Conservation (phyloP, 805 yeast species). For the Huiozyma sinensis region DNA sequence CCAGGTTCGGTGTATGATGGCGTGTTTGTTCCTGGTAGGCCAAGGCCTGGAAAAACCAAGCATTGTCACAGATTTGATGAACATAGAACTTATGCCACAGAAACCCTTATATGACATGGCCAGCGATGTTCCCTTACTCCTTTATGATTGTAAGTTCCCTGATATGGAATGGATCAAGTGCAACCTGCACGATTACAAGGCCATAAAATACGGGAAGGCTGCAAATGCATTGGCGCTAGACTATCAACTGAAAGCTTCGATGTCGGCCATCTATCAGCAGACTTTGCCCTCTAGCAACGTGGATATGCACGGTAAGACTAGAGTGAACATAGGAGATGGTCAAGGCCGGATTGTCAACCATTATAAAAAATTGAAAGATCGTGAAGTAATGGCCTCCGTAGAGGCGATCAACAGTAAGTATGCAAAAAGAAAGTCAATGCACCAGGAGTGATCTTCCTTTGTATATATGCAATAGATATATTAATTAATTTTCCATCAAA, state of each 20-base stretch:
- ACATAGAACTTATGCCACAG: constrained; percentile 44
- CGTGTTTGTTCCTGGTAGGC: constrained; percentile 69
- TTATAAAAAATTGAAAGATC: constrained; percentile 46
- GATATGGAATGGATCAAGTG: constrained; percentile 52
- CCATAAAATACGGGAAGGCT: constrained; percentile 32
- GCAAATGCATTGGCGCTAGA: constrained; percentile 46
- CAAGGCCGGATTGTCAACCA: constrained; percentile 45
- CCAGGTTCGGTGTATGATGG: constrained; percentile 94
- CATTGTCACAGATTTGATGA: constrained; percentile 47
- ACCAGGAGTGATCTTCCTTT: background rate
- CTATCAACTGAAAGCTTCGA: constrained; percentile 42
- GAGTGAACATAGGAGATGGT: constrained; percentile 70
- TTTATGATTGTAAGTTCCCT: constrained; percentile 75
- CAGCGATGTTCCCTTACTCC: constrained; percentile 72
- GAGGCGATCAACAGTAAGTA: constrained; percentile 61
- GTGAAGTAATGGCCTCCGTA: constrained; percentile 54
- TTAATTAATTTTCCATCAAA: background rate
- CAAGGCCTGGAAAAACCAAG: constrained; percentile 57
- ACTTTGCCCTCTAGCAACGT: constrained; percentile 16
- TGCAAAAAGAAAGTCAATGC: constrained; percentile 32
- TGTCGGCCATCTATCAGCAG: constrained; percentile 40
- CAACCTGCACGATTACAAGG: constrained; percentile 27
- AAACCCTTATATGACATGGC: constrained; percentile 86
- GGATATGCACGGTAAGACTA: constrained; percentile 20
- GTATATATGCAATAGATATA: background rate